Evolutionary conservation across 257 asterid genomes (phyloP).

Genomic region (Solanum neorickii): DNA sequence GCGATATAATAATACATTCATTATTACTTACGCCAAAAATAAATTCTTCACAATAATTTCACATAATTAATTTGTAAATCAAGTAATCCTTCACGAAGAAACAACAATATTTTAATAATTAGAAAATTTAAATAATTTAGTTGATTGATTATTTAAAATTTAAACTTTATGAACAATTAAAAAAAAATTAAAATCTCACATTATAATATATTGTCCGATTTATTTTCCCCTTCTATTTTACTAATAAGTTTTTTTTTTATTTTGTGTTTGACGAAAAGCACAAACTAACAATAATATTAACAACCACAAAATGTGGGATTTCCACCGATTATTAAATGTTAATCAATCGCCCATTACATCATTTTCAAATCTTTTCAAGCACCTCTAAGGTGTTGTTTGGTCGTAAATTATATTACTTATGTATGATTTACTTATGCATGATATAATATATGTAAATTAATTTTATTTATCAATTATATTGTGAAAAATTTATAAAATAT

Average conservation of each 20-base stretch:
- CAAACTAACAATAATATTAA: neutral
- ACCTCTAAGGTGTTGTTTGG: neutral
- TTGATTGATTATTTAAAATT: too few relatives aligned
- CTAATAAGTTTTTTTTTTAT: neutral
- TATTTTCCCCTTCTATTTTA: neutral
- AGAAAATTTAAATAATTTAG: too few relatives aligned
- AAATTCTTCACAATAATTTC: neutral
- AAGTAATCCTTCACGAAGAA: neutral
- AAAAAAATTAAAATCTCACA: neutral
- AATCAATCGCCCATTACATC: neutral
- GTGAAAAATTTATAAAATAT: too few relatives aligned
- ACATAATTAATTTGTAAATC: neutral
- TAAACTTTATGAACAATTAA: fast-evolving
- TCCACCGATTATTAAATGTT: neutral
- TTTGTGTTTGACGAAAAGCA: neutral
- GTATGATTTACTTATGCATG: too few relatives aligned
- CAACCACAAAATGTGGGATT: neutral
- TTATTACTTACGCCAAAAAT: neutral
- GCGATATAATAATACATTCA: neutral
- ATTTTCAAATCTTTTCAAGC: neutral
- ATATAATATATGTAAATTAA: too few relatives aligned
- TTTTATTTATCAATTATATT: too few relatives aligned
- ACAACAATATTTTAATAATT: neutral
- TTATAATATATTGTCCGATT: too few relatives aligned
- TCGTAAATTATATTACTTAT: too few relatives aligned